Base-by-base conservation (phyloP, 164 flowering plant species). In the Magnolia sinica region DNA sequence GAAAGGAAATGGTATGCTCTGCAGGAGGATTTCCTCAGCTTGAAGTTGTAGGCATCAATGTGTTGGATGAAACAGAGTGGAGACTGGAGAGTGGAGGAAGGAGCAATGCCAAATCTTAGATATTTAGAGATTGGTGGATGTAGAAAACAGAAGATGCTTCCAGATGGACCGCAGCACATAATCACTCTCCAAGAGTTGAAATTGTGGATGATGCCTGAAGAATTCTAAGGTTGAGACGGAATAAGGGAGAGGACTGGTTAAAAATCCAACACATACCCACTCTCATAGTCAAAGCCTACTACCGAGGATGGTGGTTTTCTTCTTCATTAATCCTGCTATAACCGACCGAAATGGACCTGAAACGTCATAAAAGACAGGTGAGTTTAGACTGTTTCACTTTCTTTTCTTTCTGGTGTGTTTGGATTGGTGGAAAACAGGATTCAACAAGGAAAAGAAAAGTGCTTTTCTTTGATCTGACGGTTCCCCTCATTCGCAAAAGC, bases 151-250 rank as follows among this genome's bases (percentile, higher is more conserved):
- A 78, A 76, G 70, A 76, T 69, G 81, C 72, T 84, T 31, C 83
- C 79, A 9, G 86, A 81, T 59, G 83, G 83, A 2, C 45, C 79
- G 72, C 83, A 74, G 68, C 70, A 76, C 69, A 68, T 81, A 45
- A 81, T 81, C 73, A 68, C 81, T 45, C 64, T 81, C 68, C 55
- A 74, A 52, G 58, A n/a, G 49, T 50, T 70, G 23, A 45, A 7
- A 16, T 69, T 29, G 50, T 18, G 1, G 20, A 11, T 5, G 20
- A 29, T 27, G 20, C n/a, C 19, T 20, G 1, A 29, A 0, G 71
- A 31, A 69, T 37, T 69, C 19, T 27, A 8, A 69, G 71, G 71
- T 18, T 69, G 6, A 16, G n/a, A 37, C 19, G 6, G 20, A 16
- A 69, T 29, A 37, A 37, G 45, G 71, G 52, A 29, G 14, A 24